Conservation (phyloP, 1,284 basidiomycete species). For the Apiotrichum brassicae region DNA sequence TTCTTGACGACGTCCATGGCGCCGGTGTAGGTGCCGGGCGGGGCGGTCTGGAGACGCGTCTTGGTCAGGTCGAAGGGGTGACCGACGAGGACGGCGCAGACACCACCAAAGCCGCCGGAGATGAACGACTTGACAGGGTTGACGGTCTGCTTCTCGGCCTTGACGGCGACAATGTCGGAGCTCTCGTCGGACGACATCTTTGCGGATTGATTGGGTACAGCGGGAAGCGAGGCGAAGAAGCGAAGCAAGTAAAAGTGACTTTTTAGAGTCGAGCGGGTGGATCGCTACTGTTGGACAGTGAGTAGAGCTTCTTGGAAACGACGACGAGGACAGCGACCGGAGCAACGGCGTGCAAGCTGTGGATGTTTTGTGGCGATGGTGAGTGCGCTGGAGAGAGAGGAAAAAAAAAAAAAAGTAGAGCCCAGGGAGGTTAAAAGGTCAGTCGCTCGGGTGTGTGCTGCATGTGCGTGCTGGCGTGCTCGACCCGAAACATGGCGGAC, state of each 20-base stretch:
- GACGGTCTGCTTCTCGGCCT: conserved; percentile 30
- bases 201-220: background rate
- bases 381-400: background rate
- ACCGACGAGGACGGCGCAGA: conserved; percentile 53
- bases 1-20: conserved; percentile 90
- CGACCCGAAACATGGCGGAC: no score
- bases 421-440: background rate
- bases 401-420: background rate
- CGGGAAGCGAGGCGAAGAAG: conserved; percentile 1
- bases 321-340: no score
- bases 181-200: background rate
- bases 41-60: conserved; percentile 89
- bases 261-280: no score
- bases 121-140: conserved; percentile 68
- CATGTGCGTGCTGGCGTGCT: no score
- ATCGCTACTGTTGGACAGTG: no score
- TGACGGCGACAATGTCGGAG: conserved; percentile 24
- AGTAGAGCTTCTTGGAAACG: no score
- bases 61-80: conserved; percentile 98
- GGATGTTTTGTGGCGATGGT: background rate
- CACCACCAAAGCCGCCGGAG: conserved; percentile 84
- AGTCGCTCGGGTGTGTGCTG: no score
- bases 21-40: conserved; percentile 83
- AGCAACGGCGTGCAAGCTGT: background rate
- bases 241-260: no score